Evolutionary conservation across 352 stramenopile species (phyloP), one percentile per base, ranked within the genome.

Genomic region (Aphanomyces astaci): DNA sequence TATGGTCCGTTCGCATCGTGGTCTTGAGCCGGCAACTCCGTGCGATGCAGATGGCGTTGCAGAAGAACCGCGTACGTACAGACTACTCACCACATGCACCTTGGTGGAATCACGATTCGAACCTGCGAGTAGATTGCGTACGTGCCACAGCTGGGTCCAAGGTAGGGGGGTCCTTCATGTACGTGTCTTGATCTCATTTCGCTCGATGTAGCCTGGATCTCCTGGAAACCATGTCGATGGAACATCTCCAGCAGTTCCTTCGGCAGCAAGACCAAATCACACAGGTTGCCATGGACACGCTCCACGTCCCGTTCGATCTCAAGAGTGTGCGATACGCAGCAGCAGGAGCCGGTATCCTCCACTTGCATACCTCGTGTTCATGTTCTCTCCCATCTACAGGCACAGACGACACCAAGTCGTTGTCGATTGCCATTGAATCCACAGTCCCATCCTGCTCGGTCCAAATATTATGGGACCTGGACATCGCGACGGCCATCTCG

Each of bases 201-300:
- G 1, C 15, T 48, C 2, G 4, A 22, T 52, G 4, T 65, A 65
- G 56, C n/a, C 31, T 65, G 17, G 19, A 49, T 9, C 25, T 65
- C 15, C 39, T 65, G 3, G n/a, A 53, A 19, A 19, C 22, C 25
- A 65, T 65, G 56, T 39, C 56, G n/a, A 52, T 48, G 32, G 15
- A 30, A 11, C 56, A 48, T 19, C 56, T 65, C 25, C 56, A 65
- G 56, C 56, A 65, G 33, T 65, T 52, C 22, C 56, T 65, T 11
- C 56, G 56, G 11, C 36, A 46, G 27, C 56, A 65, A 36, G 56
- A 65, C 36, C 56, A 65, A 53, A 28, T 65, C 28, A 28, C 17
- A 22, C 25, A 4, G 4, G 46, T 65, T 1, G 22, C 4, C 15
- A 65, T 65, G 56, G 36, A 24, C 2, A 65, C 46, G 33, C 11